phyloP scores from a whole-genome alignment of 768 basidiomycete species.

The Suillus bovinus region DNA sequence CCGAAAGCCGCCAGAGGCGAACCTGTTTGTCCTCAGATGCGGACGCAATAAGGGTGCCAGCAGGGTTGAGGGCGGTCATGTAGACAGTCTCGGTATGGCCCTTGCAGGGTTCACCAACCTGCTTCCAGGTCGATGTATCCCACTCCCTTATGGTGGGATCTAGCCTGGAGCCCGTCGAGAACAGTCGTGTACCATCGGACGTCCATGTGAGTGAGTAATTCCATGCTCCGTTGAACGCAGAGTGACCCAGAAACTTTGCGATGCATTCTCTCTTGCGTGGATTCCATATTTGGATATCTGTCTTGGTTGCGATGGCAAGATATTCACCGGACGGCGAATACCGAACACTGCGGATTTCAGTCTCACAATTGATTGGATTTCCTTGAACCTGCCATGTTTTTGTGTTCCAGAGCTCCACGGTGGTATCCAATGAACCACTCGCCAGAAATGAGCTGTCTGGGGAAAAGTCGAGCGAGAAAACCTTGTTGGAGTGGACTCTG shows the following conservation, averaged over 20 bases:
- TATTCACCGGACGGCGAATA: not conserved
- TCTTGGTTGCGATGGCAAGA: not conserved
- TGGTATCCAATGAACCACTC: not conserved
- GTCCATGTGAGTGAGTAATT: not conserved
- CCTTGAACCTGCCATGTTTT: not conserved
- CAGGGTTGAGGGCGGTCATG: not conserved
- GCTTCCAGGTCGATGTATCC: not conserved
- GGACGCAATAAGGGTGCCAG: not conserved
- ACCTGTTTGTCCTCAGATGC: not conserved
- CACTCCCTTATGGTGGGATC: not conserved
- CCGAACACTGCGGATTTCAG: not conserved
- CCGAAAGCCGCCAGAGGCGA: not conserved
- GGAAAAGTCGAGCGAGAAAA: not conserved
- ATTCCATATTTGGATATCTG: not conserved
- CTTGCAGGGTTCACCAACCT: not conserved
- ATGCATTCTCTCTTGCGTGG: not conserved
- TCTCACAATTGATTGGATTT: not conserved
- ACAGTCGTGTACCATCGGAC: not conserved
- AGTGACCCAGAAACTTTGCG: not conserved
- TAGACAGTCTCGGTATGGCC: not conserved
- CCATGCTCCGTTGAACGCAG: not conserved
- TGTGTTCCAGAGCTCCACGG: not conserved
- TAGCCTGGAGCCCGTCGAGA: accelerated
- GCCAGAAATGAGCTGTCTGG: not conserved
- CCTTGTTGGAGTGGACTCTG: not conserved